Conservation (phyloP, 2,329 filamentous ascomycete species). For the Aureobasidium sp. region DNA sequence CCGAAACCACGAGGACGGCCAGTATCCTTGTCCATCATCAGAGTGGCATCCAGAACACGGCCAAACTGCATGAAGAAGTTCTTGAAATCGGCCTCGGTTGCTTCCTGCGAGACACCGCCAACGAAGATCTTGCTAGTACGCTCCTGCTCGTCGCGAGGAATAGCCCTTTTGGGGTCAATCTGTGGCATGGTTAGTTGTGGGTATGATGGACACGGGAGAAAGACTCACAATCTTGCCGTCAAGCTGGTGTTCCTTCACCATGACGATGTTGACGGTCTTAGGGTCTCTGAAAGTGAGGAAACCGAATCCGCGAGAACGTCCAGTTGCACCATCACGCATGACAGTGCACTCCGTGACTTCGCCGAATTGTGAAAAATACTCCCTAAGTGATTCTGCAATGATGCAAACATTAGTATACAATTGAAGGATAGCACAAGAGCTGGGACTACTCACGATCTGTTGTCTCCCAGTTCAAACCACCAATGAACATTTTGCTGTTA, state of each 20-base stretch:
- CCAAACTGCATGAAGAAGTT: slow-evolving; percentile 97
- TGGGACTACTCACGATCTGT: slow-evolving; percentile 65
- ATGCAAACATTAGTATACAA: slow-evolving; percentile 21
- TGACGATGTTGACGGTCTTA: slow-evolving; percentile 96
- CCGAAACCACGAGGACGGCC: slow-evolving; percentile 94
- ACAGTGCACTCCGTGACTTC: slow-evolving; percentile 97
- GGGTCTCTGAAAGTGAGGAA: slow-evolving; percentile 97
- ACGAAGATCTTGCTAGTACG: slow-evolving; percentile 99
- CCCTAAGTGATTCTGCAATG: slow-evolving; percentile 74
- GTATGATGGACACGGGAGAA: neutral
- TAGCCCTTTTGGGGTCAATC: slow-evolving; percentile 98
- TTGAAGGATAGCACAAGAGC: neutral
- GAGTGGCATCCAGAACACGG: slow-evolving; percentile 88
- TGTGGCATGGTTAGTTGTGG: slow-evolving; percentile 28
- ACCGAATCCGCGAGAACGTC: slow-evolving; percentile 89
- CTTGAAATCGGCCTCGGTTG: slow-evolving; percentile 90
- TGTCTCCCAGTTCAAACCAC: slow-evolving; percentile 97
- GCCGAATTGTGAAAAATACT: slow-evolving; percentile 97
- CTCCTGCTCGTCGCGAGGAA: slow-evolving; percentile 95
- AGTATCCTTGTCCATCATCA: slow-evolving; percentile 99
- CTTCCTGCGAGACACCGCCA: slow-evolving; percentile 93
- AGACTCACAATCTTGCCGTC: slow-evolving; percentile 91
- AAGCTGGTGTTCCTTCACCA: slow-evolving; percentile 98
- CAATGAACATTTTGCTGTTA: slow-evolving; percentile 97
- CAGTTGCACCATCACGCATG: slow-evolving; percentile 94